Conservation (phyloP, 495 filamentous ascomycete genomes). For the Aspergillus coremiiformis region DNA sequence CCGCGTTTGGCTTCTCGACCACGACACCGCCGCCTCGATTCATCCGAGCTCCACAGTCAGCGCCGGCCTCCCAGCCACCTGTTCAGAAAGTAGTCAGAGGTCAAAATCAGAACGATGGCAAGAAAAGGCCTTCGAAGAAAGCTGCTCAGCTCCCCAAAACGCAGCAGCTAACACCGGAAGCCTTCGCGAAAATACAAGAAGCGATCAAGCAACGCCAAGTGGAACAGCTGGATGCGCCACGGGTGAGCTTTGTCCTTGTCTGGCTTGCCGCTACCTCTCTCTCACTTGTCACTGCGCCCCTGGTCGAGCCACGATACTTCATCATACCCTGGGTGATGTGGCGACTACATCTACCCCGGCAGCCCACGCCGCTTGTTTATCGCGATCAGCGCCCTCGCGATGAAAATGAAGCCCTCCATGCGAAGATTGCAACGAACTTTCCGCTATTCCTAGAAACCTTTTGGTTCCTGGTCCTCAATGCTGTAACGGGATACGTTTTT, state of each 20-base stretch:
- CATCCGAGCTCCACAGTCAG: slow-evolving; percentile 16
- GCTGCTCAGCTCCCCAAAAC: slow-evolving; percentile 5
- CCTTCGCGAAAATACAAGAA: slow-evolving; percentile 27
- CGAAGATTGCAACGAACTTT: slow-evolving; percentile 26
- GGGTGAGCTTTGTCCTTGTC: slow-evolving; percentile 53
- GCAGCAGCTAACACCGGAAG: slow-evolving; percentile 26
- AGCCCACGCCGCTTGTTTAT: slow-evolving; percentile 28
- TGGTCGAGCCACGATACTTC: slow-evolving; percentile 93
- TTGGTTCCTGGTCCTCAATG: slow-evolving; percentile 72
- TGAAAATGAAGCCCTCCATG: slow-evolving; percentile 22
- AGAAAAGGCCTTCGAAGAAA: slow-evolving; percentile 21
- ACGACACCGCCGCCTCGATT: slow-evolving; percentile 19
- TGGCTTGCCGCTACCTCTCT: slow-evolving; percentile 66
- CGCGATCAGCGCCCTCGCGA: slow-evolving; percentile 15
- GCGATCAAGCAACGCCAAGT: slow-evolving; percentile 30
- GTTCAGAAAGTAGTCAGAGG: slow-evolving; percentile 3
- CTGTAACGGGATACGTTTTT: slow-evolving; percentile 72
- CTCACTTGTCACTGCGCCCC: slow-evolving; percentile 75
- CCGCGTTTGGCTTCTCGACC: slow-evolving; percentile 44
- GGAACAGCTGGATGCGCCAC: slow-evolving; percentile 23
- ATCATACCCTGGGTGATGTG: slow-evolving; percentile 94
- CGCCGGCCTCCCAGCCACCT: slow-evolving; percentile 5
- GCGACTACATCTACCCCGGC: slow-evolving; percentile 65
- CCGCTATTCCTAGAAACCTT: slow-evolving; percentile 61
- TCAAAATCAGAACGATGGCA: slow-evolving; percentile 23